phyloP scores from a whole-genome alignment of 345 rosid species.

The Punica granatum region DNA sequence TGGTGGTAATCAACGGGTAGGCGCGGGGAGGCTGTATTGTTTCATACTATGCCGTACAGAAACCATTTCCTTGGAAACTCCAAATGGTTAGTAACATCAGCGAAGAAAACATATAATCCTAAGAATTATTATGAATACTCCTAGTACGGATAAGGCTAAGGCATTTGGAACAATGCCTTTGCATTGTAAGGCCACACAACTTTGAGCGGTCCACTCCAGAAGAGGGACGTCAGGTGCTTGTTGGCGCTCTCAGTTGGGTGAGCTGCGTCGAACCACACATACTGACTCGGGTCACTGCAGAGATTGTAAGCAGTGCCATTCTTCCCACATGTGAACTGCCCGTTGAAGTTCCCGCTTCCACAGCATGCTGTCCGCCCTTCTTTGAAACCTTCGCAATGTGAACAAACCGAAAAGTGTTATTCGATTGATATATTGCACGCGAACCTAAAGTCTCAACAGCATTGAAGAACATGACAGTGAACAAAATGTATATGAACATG shows the following conservation, averaged over 20 bases:
- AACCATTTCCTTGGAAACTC: too few species aligned
- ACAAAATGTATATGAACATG: too few species aligned
- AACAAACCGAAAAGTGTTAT: background rate
- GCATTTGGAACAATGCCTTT: background rate
- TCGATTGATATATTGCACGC: too few species aligned
- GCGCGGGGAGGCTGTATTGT: too few species aligned
- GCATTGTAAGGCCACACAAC: conserved; percentile 7
- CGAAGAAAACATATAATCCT: too few species aligned
- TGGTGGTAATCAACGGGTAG: too few species aligned
- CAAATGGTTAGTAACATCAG: too few species aligned
- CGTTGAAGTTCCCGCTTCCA: conserved; percentile 12
- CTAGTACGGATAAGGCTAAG: background rate
- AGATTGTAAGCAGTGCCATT: background rate
- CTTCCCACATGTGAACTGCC: conserved; percentile 7
- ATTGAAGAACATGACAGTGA: too few species aligned
- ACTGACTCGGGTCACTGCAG: conserved; percentile 11
- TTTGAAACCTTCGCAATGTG: background rate
- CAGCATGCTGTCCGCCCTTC: conserved; percentile 13
- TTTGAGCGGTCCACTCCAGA: conserved; percentile 8
- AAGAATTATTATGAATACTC: too few species aligned
- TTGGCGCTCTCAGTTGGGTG: conserved; percentile 14
- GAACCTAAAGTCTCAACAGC: too few species aligned
- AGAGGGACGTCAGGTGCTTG: background rate
- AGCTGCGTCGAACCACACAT: conserved; percentile 8
- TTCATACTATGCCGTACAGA: too few species aligned